Evolutionary conservation across 495 filamentous ascomycete species (phyloP), one percentile per base, ranked within the genome.

Genomic region (Clavariopsis aquatica): DNA sequence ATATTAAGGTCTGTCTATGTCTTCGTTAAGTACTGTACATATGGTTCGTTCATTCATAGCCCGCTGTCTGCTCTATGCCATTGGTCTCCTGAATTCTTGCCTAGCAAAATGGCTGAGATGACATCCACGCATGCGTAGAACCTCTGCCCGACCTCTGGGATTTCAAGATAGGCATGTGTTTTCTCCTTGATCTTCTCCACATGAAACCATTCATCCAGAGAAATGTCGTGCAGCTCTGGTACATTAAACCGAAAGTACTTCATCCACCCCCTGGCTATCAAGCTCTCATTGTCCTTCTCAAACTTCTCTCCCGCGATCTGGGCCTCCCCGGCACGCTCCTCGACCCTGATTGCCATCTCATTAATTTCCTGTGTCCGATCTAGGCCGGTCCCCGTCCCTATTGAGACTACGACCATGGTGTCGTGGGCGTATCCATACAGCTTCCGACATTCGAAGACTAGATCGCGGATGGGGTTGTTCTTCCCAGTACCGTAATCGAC

Each of bases 401-500:
- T 80, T 71, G 89, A 93, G 64, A 98, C 77, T 0, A 93, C 86
- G 0, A 93, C 86, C 82, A 22, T 95, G 87, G 27, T 93, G 83
- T 2, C 91, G 90, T 0, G 92, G 92, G 88, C 90, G 97, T 77
- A 98, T 70, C 94, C 94, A 23, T 89, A 79, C 6, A 87, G 84
- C 1, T 92, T 93, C 76, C 60, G 13, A n/a, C 52, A 46, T 56
- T 98, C 94, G 56, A 96, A 92, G 9, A 96, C 82, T 0, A 91
- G 81, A 57, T 88, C 82, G 22, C 90, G 87, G 24, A 92, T 81
- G 1, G 94, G 94, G 72, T 97, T 98, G 77, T 92, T 98, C 53
- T 87, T 91, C 5, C 92, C 92, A 5, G 84, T 80, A 19, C 94
- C 94, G 74, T 96, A 92, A 68, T 98, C 94, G 57, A 94, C 87